Evolutionary conservation across 148 eudicot genomes (phyloP), one percentile per base, ranked within the genome.

Genomic region (Rhododendron ferrugineum): DNA sequence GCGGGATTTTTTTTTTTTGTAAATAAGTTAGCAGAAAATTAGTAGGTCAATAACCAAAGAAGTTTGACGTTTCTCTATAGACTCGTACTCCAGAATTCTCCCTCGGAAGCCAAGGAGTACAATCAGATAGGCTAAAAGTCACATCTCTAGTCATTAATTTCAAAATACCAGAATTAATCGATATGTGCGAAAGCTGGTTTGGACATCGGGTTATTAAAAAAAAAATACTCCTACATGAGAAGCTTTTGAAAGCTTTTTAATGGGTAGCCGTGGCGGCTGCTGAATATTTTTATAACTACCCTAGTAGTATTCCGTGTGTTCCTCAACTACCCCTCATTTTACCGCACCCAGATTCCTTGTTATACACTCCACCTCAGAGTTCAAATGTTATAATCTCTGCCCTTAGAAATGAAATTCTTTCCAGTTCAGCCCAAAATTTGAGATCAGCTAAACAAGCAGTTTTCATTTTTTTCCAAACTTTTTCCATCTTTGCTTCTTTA

Each of bases 171-270:
- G 6, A 40, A 40, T 40, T 40, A 40, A 40, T 40, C 1, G 6
- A 9, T 2, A 9, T 9, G 2, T 0, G 11, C 11, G 11, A 7
- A 46, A 46, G 11, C 0, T 46, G 2, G 1, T 46, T 0, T 0
- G 11, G 11, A 7, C 0, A 46, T 46, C 49, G 11, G 11, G 0
- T 46, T 46, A 7, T 7, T 7, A 9, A 46, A 46, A 46, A 46
- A 7, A 8, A 46, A 10, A 9, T 46, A 46, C 11, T 46, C 56
- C 56, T 14, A 3, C 15, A 1, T 13, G 60, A 54, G 60, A 54
- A 54, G 22, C 9, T 62, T 62, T 62, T 62, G 70, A 26, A 62
- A 8, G 70, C 1, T 9, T 62, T 16, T 4, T 26, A n/a, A 60
- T 22, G 28, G 70, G 70, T n/a, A 9, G 30, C 1, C 4, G 70